These are phyloP conservation scores for Solanum tarapatanum DNA, from an alignment of 257 asterid genomes.

Conservation along the genomic window DNA sequence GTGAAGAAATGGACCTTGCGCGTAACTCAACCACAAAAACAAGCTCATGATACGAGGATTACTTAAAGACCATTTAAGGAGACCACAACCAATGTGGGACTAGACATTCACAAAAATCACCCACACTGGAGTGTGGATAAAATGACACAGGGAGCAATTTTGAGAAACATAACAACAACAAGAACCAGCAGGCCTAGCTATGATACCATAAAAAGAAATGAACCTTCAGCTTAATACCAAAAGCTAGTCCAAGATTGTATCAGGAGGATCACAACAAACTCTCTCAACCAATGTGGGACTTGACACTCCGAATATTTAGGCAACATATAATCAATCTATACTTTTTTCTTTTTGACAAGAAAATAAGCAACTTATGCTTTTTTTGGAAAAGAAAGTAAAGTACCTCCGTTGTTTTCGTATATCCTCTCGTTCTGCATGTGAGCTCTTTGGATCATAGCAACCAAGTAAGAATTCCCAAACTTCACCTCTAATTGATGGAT, in stretches of 20 bases:
- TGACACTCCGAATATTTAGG: neutral
- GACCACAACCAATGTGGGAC: neutral
- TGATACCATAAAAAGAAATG: neutral
- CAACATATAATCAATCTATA: neutral
- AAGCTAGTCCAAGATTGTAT: neutral
- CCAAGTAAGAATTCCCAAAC: constrained; percentile 99
- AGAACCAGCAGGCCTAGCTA: neutral
- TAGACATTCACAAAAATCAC: neutral
- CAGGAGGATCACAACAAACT: neutral
- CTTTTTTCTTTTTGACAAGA: neutral
- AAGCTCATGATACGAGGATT: neutral
- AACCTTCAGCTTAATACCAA: neutral
- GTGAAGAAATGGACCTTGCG: neutral
- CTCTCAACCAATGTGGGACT: neutral
- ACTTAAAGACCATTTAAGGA: neutral
- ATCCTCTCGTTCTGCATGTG: constrained; percentile 76
- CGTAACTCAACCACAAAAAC: neutral
- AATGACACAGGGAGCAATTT: neutral
- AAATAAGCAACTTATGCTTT: neutral
- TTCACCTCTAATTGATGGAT: constrained; percentile 96
- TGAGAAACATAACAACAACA: neutral
- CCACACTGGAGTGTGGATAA: neutral
- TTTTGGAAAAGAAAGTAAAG: neutral
- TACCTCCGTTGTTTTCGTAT: constrained; percentile 67
- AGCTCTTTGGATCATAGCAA: constrained; percentile 77